Base-by-base conservation (phyloP, 305 asterid genomes). In the Fraxinus floribunda region DNA sequence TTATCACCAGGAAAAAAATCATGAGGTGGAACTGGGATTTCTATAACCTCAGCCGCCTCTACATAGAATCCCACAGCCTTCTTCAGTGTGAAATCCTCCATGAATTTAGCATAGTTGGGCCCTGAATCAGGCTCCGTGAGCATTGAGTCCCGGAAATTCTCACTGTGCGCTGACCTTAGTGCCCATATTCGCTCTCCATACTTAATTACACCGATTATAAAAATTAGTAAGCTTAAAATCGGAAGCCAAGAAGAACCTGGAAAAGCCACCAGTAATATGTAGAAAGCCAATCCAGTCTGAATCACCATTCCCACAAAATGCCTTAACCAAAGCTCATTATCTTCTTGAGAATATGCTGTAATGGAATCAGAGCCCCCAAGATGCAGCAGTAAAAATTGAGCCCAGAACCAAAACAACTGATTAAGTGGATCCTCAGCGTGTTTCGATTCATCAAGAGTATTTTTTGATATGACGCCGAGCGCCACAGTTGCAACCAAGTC, bases 341-440 rank as follows among this genome's bases (percentile, higher is more conserved):
- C 94, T 26, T 90, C 93, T 76, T 88, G 22, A 0, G 94, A 83
- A 81, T 87, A 91, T 79, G 92, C 92, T 9, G 94, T 91, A 73
- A 91, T 91, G 71, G 89, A 87, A 76, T 91, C 93, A 3, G 94
- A 91, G n/a, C 93, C 94, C 6, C 93, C 94, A n/a, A 91, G 88
- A 78, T 91, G 94, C 76, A 88, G 82, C 62, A 89, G 80, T 6
- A 91, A 88, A 83, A 91, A 91, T 2, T 93, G 91, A 2, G 92
- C 90, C 93, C 91, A 91, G 82, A 91, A 89, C 6, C 87, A 35
- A 83, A 75, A 74, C n/a, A 88, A 79, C 83, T 83, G 84, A 9
- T 78, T 39, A 78, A 32, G n/a, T 24, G n/a, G 30, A 29, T 29
- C 30, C 30, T 29, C 30, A 29, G 30, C 30, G 30, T 34, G 36